A percentile compares a stretch with the other conserved stretches of the same genome.
These are phyloP conservation scores for Fusarium pseudoanthophilum DNA, from an alignment of 2,329 filamentous ascomycete genomes.

Conservation along the genomic window DNA sequence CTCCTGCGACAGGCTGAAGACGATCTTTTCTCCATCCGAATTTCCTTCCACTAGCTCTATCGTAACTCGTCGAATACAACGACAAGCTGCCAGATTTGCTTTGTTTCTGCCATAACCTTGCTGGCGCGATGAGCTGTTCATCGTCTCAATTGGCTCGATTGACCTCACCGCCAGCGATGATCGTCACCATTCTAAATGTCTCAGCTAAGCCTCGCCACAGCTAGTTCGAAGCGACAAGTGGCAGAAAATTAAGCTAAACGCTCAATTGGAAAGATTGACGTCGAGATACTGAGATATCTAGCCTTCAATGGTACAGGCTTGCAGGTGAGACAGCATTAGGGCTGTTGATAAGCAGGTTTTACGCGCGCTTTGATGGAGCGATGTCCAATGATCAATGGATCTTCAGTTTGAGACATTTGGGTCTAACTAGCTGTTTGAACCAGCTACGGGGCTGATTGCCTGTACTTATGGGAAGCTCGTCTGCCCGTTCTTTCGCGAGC, in stretches of 20 bases:
- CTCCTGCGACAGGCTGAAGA: too few species aligned
- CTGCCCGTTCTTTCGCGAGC: neutral
- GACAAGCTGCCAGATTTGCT: neutral
- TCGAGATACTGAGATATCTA: rapidly evolving
- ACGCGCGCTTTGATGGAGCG: neutral
- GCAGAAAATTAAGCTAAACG: neutral
- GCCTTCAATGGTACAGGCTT: neutral
- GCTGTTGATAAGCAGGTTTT: neutral
- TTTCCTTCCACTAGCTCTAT: neutral
- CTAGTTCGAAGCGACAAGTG: neutral
- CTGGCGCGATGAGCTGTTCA: rapidly evolving
- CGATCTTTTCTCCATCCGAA: neutral
- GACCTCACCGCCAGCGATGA: neutral
- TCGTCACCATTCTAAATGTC: neutral
- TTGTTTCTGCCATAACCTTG: too few species aligned
- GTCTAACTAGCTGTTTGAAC: neutral
- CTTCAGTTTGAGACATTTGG: too few species aligned
- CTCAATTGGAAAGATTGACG: neutral
- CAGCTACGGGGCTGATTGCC: rapidly evolving
- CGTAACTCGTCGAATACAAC: neutral
- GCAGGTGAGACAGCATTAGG: neutral
- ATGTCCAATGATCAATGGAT: neutral
- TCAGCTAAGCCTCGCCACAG: neutral
- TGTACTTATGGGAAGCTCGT: neutral
- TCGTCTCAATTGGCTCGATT: neutral